phyloP scores from a whole-genome alignment of 345 rosid genomes.

The Camelina laxa region DNA sequence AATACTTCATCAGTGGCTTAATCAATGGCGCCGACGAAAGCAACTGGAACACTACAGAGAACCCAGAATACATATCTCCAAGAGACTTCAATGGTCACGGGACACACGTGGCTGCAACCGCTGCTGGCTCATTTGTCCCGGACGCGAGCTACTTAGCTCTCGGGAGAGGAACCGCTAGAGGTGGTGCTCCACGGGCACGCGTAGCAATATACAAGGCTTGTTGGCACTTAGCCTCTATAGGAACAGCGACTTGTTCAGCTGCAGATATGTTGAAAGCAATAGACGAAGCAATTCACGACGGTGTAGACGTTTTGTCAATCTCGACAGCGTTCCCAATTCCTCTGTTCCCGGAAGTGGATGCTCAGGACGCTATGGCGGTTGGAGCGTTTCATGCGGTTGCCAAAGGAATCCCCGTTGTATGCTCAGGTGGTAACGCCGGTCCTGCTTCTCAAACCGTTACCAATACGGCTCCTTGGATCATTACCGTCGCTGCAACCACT shows the following conservation, averaged over 20 bases:
- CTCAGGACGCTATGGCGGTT: slow-evolving; percentile 51
- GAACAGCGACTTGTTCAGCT: slow-evolving; percentile 46
- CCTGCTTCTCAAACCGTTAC: slow-evolving; percentile 48
- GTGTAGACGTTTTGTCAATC: slow-evolving; percentile 48
- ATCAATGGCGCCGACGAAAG: slow-evolving; percentile 44
- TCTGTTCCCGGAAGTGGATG: slow-evolving; percentile 49
- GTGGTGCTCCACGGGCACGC: slow-evolving; percentile 60
- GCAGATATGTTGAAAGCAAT: slow-evolving; percentile 62
- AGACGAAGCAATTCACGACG: slow-evolving; percentile 60
- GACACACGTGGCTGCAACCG: slow-evolving; percentile 63
- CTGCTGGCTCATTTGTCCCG: slow-evolving; percentile 52
- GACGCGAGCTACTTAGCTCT: slow-evolving; percentile 51
- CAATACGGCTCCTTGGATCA: slow-evolving; percentile 59
- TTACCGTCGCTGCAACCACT: slow-evolving; percentile 63
- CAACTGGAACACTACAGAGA: slow-evolving; percentile 44
- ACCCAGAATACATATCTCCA: slow-evolving; percentile 51
- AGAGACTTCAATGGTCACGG: slow-evolving; percentile 69
- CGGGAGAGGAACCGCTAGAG: slow-evolving; percentile 52
- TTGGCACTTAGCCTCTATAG: slow-evolving; percentile 46
- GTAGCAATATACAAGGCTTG: slow-evolving; percentile 64
- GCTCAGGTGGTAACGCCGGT: slow-evolving; percentile 55
- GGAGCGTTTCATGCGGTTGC: slow-evolving; percentile 64
- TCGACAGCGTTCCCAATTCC: slow-evolving; percentile 39
- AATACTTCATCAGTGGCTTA: slow-evolving; percentile 49
- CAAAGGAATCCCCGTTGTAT: slow-evolving; percentile 54